phyloP scores from a whole-genome alignment of 1,284 basidiomycete species.

The Ustilago xerochloae region DNA sequence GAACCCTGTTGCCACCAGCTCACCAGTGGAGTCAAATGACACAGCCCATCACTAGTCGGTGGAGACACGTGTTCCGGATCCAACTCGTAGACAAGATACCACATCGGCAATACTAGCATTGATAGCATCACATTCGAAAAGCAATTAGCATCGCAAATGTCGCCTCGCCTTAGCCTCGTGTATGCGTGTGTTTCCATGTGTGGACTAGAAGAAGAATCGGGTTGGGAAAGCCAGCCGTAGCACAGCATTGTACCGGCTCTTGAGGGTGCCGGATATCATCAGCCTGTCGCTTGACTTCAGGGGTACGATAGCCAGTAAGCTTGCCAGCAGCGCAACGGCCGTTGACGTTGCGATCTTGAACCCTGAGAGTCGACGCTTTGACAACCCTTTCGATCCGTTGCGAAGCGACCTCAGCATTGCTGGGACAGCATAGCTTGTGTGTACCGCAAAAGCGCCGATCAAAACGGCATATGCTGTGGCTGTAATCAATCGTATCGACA shows the following conservation, averaged over 20 bases:
- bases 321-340: slow-evolving; percentile 15
- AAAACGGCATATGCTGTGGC: slow-evolving; percentile 21
- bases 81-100: too few relatives aligned
- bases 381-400: background rate
- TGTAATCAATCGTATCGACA: slow-evolving; percentile 4
- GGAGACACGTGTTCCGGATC: too few relatives aligned
- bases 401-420: slow-evolving; percentile 10
- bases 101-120: background rate
- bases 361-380: background rate
- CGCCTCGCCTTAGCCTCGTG: too few relatives aligned
- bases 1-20: slow-evolving; percentile 5
- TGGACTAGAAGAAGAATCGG: slow-evolving; percentile 16
- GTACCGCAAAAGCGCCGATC: slow-evolving; percentile 34
- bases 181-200: too few relatives aligned
- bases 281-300: background rate
- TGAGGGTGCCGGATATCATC: slow-evolving; percentile 24
- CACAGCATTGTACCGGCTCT: slow-evolving; percentile 37
- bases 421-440: slow-evolving; percentile 20
- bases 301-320: slow-evolving; percentile 27
- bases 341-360: background rate
- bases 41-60: background rate
- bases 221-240: slow-evolving; percentile 16
- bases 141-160: background rate
- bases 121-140: slow-evolving; percentile 3
- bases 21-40: background rate